Evolutionary conservation across 2,329 filamentous ascomycete species (phyloP).

Genomic region (Ophiostoma sp.): DNA sequence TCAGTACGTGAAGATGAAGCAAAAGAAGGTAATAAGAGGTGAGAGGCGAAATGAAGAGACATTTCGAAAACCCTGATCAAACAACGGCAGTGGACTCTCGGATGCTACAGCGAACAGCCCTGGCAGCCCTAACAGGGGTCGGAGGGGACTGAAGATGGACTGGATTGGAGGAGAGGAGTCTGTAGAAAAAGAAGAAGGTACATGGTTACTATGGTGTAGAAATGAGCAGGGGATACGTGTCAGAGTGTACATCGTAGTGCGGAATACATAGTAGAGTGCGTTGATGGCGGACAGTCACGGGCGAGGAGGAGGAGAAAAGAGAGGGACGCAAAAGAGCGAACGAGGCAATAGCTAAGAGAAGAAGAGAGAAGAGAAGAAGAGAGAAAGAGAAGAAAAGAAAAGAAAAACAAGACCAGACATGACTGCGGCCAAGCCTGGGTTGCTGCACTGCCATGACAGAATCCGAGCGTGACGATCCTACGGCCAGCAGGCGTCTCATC

Average conservation of each 20-base stretch:
- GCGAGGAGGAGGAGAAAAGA: neutral
- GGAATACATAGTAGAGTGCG: neutral
- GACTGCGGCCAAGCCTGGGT: neutral
- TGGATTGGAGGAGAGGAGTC: neutral
- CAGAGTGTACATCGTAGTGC: no score
- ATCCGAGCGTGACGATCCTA: neutral
- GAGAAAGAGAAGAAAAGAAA: neutral
- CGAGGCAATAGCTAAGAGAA: neutral
- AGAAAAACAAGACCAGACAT: no score
- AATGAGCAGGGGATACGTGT: neutral
- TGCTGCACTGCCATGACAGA: neutral
- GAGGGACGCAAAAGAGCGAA: neutral
- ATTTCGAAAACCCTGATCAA: neutral
- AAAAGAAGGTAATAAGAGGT: neutral
- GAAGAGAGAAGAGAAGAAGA: neutral
- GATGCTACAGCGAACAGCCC: neutral
- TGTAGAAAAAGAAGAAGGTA: neutral
- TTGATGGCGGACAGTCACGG: neutral
- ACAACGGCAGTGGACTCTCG: slow-evolving; percentile 6
- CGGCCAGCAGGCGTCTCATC: neutral
- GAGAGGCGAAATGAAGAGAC: neutral
- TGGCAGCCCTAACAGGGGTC: slow-evolving; percentile 10
- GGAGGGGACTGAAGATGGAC: neutral
- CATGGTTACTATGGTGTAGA: no score
- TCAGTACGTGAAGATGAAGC: neutral